phyloP scores from a whole-genome alignment of 2,329 filamentous ascomycete genomes.

The Aspergillus novofumigatus region DNA sequence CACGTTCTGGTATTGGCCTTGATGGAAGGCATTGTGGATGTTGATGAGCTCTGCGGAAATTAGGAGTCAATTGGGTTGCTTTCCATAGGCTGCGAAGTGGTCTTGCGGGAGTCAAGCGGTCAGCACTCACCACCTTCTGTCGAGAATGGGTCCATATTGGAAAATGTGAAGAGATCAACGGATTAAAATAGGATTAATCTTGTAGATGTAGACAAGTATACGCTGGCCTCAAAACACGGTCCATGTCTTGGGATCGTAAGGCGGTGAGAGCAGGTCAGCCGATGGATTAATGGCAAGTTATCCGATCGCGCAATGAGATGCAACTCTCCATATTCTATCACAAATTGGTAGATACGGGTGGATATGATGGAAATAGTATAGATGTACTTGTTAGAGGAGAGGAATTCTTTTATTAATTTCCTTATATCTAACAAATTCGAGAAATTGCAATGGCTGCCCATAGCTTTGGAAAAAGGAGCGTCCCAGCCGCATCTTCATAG shows the following conservation, averaged over 20 bases:
- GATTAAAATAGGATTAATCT: background rate
- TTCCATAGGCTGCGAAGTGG: background rate
- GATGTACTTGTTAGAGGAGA: background rate
- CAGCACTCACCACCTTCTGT: conserved; percentile 54
- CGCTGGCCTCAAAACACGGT: conserved; percentile 14
- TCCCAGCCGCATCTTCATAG: conserved; percentile 19
- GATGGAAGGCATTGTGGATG: conserved; percentile 64
- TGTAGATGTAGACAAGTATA: background rate
- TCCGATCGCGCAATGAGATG: conserved; percentile 1
- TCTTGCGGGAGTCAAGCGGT: background rate
- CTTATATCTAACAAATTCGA: background rate
- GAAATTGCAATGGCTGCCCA: background rate
- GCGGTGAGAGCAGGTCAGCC: conserved; percentile 12
- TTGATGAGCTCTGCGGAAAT: conserved; percentile 56
- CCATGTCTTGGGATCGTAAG: conserved; percentile 12
- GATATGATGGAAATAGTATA: no score
- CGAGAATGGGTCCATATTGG: conserved; percentile 60
- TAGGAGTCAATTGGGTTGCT: conserved; percentile 14
- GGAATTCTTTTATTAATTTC: background rate
- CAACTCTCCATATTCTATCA: background rate
- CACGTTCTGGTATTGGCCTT: conserved; percentile 81
- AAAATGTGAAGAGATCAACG: conserved; percentile 4
- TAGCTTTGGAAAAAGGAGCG: conserved; percentile 10
- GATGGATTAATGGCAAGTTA: conserved; percentile 6
- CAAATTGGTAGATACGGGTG: background rate